These are phyloP conservation scores for Bifiguratus adelaidae DNA, from an alignment of 192 early-diverging fungal species.

Conservation along the genomic window DNA sequence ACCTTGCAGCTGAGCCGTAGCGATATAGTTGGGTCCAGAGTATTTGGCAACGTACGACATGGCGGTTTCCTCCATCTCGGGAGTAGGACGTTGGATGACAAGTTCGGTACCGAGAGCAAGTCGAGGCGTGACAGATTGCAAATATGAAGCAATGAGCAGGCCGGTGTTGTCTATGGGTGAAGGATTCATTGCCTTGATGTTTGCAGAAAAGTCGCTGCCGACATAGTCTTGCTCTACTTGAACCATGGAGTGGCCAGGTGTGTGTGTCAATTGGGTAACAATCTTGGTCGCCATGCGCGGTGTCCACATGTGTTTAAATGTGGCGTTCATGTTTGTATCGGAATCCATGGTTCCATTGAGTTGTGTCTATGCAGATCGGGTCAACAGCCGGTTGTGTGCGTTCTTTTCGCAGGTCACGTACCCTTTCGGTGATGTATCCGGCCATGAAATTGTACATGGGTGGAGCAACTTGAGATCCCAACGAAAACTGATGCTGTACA, in stretches of 20 bases:
- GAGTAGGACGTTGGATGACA: conserved; percentile 72
- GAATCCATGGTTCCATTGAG: conserved; percentile 93
- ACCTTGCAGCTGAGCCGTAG: conserved; percentile 56
- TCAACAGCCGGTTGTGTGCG: neutral
- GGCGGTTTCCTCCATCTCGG: conserved; percentile 69
- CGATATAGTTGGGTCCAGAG: conserved; percentile 54
- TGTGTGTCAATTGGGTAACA: conserved; percentile 49
- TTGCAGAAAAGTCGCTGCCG: conserved; percentile 80
- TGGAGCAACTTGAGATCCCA: conserved; percentile 72
- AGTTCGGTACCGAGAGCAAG: conserved; percentile 81
- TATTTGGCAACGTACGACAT: conserved; percentile 66
- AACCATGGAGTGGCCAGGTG: conserved; percentile 80
- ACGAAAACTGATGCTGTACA: conserved; percentile 82
- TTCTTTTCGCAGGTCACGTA: conserved; percentile 20
- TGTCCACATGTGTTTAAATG: conserved; percentile 57
- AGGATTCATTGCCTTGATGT: conserved; percentile 92
- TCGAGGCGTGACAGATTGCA: conserved; percentile 81
- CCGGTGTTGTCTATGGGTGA: conserved; percentile 86
- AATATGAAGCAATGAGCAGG: conserved; percentile 75
- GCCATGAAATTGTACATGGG: conserved; percentile 89
- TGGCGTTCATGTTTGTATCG: conserved; percentile 75
- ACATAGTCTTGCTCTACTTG: conserved; percentile 89
- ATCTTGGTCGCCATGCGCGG: conserved; percentile 50
- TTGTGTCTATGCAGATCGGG: conserved; percentile 47
- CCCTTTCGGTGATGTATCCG: conserved; percentile 70